Evolutionary conservation across 2,329 filamentous ascomycete genomes (phyloP), one percentile per base, ranked within the genome.

Genomic region (Fusarium sp.): DNA sequence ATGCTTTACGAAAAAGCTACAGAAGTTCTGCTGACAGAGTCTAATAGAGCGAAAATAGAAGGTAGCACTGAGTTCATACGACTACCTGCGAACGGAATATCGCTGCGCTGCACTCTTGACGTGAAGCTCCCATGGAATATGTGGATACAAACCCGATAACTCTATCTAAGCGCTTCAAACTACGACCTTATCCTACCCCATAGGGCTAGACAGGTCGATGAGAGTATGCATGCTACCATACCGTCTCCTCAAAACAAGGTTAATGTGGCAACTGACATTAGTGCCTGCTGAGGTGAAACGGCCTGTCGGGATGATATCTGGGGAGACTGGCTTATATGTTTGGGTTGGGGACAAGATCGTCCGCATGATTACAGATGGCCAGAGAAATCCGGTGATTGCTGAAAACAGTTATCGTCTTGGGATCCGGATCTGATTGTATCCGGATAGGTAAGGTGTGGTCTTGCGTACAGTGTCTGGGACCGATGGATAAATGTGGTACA

Each of bases 21-120:
- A 53, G n/a, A 53, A 53, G 49, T 53, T 53, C 49, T 53, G 48
- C 49, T 42, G 49, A 29, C 32, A 10, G 32, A n/a, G 49, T 20
- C 18, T 3, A 6, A 7, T 22, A 9, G 6, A 4, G 34, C 49
- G 32, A 22, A 29, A 7, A 9, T 10, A 41, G 49, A 53, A 53
- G 49, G 49, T 42, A 9, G 20, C 34, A 53, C 13, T 41, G 6
- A 29, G 6, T 14, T n/a, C 27, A n/a, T 11, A 18, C 34, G 34
- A n/a, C 18, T 37, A 37, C 34, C 34, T 29, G 1, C 16, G 16
- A n/a, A 37, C 34, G 18, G 34, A 12, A 37, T 37, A n/a, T 37
- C 34, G 34, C 34, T 37, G 34, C 34, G 10, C 34, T 37, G 32
- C 16, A 34, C 4, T 34, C 14, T 18, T 34, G 30, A 32, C 30